phyloP scores from a whole-genome alignment of 1,139 yeast genomes.

The Geotrichum bryndzae region DNA sequence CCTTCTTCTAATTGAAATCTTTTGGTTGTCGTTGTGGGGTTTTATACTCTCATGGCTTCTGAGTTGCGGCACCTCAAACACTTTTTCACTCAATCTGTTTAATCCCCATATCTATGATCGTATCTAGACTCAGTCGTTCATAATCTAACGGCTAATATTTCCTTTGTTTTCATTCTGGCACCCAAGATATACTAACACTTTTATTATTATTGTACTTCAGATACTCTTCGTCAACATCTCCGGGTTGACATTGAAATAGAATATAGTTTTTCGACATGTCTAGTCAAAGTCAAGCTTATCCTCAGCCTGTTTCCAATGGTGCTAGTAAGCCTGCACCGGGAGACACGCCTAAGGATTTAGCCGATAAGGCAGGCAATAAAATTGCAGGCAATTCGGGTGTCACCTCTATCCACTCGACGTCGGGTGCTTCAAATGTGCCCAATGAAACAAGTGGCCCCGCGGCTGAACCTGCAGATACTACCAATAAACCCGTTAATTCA shows the following conservation, averaged over 20 bases:
- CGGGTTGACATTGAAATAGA: not conserved
- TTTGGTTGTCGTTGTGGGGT: not conserved
- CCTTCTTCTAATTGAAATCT: not conserved
- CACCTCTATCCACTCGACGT: not conserved
- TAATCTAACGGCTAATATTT: not conserved
- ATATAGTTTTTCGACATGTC: not conserved
- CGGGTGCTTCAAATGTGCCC: conserved; percentile 18
- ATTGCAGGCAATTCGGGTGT: not conserved
- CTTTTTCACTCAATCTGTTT: not conserved
- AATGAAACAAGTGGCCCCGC: conserved; percentile 28
- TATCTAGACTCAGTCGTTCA: not conserved
- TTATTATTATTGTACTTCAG: not conserved
- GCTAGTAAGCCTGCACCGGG: not conserved
- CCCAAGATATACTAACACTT: not conserved
- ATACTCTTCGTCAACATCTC: not conserved
- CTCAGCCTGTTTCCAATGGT: not conserved
- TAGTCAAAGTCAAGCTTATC: not conserved
- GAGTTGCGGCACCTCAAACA: not conserved
- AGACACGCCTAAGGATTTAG: not conserved
- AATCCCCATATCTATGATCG: not conserved
- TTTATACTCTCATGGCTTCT: not conserved
- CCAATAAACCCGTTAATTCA: not conserved
- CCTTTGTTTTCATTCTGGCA: not conserved
- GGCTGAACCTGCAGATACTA: conserved; percentile 25
- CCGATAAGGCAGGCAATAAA: not conserved